Percentiles rank a stretch among this genome's conserved stretches.
phyloP scores from a whole-genome alignment of 2,329 filamentous ascomycete species.

The Sphaerulina vaccinii region DNA sequence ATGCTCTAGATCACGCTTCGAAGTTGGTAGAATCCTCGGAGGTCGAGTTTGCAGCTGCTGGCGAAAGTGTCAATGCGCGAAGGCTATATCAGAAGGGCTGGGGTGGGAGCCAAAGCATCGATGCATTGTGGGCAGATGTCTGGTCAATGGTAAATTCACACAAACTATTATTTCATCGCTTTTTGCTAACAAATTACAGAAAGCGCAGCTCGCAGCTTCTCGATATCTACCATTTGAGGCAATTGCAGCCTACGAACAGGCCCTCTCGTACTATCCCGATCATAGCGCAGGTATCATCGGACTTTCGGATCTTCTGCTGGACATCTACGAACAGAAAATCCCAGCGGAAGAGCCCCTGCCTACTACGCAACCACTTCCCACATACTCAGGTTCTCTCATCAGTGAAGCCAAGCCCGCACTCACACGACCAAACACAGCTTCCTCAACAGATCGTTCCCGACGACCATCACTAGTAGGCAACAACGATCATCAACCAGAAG shows the following conservation, averaged over 20 bases:
- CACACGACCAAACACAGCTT: constrained; percentile 21
- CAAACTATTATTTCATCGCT: background rate
- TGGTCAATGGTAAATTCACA: constrained; percentile 67
- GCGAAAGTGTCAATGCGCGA: constrained; percentile 59
- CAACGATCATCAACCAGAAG: constrained; percentile 16
- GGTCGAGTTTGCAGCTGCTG: constrained; percentile 57
- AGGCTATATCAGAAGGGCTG: constrained; percentile 67
- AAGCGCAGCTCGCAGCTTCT: constrained; percentile 65
- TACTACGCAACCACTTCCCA: constrained; percentile 32
- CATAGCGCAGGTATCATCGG: constrained; percentile 79
- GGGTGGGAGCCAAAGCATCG: constrained; percentile 77
- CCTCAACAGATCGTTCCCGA: constrained; percentile 17
- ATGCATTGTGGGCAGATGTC: constrained; percentile 82
- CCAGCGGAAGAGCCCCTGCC: constrained; percentile 57
- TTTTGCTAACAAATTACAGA: constrained; percentile 46
- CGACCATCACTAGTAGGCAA: constrained; percentile 18
- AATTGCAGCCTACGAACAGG: constrained; percentile 75
- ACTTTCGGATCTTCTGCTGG: constrained; percentile 79
- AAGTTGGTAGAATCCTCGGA: constrained; percentile 73
- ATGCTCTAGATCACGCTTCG: constrained; percentile 76
- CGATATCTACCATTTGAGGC: constrained; percentile 66
- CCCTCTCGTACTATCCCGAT: constrained; percentile 74
- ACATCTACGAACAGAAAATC: constrained; percentile 69
- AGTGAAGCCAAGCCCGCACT: constrained; percentile 23
- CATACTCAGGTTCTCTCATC: constrained; percentile 25